Percentiles rank a stretch among this genome's conserved stretches.
Conservation (phyloP, 805 yeast species). For the Millerozyma acaciae region DNA sequence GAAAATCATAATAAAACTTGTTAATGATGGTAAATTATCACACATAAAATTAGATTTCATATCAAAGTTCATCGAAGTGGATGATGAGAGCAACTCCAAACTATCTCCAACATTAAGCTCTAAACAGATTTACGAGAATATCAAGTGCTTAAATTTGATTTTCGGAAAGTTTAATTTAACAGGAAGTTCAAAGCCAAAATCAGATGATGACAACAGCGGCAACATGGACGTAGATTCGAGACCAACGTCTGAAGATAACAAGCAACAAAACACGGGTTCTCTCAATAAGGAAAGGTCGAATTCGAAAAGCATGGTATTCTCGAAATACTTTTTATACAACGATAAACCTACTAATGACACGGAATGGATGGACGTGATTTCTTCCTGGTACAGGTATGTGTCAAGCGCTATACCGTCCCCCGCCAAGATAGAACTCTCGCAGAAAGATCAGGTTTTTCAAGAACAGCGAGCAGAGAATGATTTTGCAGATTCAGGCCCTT, state of each 20-base stretch:
- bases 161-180: no score
- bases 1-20: conserved; percentile 22
- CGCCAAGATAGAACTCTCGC: conserved; percentile 25
- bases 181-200: conserved; percentile 7
- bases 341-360: conserved; percentile 5
- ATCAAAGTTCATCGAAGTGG: conserved; percentile 16
- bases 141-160: conserved; percentile 17
- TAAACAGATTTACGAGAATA: conserved; percentile 20
- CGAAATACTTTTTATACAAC: conserved; percentile 4
- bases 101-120: conserved; percentile 14
- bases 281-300: neutral
- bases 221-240: conserved; percentile 11
- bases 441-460: conserved; percentile 32
- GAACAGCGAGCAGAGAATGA: conserved; percentile 26
- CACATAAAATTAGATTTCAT: conserved; percentile 28
- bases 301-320: neutral
- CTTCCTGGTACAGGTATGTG: conserved; percentile 13
- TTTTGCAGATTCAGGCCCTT: neutral
- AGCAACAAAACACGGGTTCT: conserved; percentile 4
- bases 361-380: conserved; percentile 8
- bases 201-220: neutral
- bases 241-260: conserved; percentile 1
- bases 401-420: conserved; percentile 25
- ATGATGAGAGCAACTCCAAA: conserved; percentile 3
- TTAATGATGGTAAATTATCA: conserved; percentile 25